Percentiles rank a stretch among this genome's conserved stretches.
Evolutionary conservation across 192 early-diverging fungal species (phyloP).

Genomic region (Backusella australiensis): DNA sequence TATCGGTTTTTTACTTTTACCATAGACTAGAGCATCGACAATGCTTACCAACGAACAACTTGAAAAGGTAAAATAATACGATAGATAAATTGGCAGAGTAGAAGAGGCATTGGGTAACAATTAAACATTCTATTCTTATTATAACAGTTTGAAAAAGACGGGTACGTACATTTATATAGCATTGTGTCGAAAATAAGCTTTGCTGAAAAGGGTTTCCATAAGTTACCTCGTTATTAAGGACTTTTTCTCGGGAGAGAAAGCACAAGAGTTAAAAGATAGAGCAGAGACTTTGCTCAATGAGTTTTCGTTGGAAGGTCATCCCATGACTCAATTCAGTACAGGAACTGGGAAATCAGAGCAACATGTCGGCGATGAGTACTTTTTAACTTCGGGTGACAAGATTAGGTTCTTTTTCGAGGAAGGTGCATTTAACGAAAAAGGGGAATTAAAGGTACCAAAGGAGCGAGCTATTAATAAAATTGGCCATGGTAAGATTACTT

Average conservation of each 20-base stretch:
- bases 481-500: conserved; percentile 63
- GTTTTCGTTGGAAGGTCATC: conserved; percentile 69
- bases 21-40: background rate
- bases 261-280: conserved; percentile 37
- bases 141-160: background rate
- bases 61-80: background rate
- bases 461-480: conserved; percentile 83
- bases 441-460: conserved; percentile 61
- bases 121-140: background rate
- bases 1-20: background rate
- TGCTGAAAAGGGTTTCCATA: background rate
- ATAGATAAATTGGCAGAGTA: background rate
- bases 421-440: conserved; percentile 68
- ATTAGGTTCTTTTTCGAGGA: conserved; percentile 89
- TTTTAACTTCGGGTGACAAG: conserved; percentile 81
- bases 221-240: conserved; percentile 65
- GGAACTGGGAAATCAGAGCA: conserved; percentile 49
- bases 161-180: background rate
- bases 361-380: conserved; percentile 87
- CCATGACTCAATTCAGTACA: conserved; percentile 77
- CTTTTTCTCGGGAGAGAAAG: conserved; percentile 59
- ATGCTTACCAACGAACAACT: background rate
- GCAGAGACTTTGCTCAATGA: conserved; percentile 58
- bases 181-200: background rate
- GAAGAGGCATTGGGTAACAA: background rate